phyloP scores from a whole-genome alignment of 192 early-diverging fungal species.

The Gigaspora rosea region DNA sequence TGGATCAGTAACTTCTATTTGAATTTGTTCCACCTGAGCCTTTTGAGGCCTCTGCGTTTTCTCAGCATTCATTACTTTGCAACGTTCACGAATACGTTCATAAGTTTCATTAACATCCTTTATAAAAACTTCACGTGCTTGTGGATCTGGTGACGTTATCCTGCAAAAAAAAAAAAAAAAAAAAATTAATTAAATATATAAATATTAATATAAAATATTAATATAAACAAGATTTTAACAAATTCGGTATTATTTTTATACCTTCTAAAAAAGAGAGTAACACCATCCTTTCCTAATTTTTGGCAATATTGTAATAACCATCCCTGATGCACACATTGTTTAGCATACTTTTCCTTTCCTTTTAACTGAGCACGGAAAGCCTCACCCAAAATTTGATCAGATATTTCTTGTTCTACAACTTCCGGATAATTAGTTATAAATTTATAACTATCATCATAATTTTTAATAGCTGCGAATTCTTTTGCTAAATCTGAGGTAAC shows the following conservation, averaged over 20 bases:
- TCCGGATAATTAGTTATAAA: conserved; percentile 72
- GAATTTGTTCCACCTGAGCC: conserved; percentile 63
- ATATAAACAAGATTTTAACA: conserved; percentile 24
- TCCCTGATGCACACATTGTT: conserved; percentile 78
- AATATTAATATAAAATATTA: background rate
- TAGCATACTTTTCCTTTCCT: conserved; percentile 65
- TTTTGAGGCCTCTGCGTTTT: conserved; percentile 42
- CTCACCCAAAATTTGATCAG: conserved; percentile 83
- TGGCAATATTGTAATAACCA: conserved; percentile 85
- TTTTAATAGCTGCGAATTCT: conserved; percentile 61
- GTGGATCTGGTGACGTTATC: conserved; percentile 47
- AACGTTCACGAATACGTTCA: conserved; percentile 75
- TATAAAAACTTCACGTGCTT: conserved; percentile 76
- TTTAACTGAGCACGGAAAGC: conserved; percentile 79
- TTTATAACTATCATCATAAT: conserved; percentile 59
- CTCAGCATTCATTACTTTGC: conserved; percentile 62
- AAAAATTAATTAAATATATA: background rate
- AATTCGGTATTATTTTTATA: conserved; percentile 33
- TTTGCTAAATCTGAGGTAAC: conserved; percentile 53
- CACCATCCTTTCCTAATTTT: conserved; percentile 80
- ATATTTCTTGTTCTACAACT: conserved; percentile 67
- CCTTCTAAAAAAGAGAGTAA: conserved; percentile 81
- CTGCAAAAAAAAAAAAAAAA: background rate
- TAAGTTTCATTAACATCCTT: conserved; percentile 87
- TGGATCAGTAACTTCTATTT: conserved; percentile 68